Percentiles rank a stretch among this genome's conserved stretches.
phyloP scores from a whole-genome alignment of 2,329 filamentous ascomycete genomes.

The Fusarium sp. region DNA sequence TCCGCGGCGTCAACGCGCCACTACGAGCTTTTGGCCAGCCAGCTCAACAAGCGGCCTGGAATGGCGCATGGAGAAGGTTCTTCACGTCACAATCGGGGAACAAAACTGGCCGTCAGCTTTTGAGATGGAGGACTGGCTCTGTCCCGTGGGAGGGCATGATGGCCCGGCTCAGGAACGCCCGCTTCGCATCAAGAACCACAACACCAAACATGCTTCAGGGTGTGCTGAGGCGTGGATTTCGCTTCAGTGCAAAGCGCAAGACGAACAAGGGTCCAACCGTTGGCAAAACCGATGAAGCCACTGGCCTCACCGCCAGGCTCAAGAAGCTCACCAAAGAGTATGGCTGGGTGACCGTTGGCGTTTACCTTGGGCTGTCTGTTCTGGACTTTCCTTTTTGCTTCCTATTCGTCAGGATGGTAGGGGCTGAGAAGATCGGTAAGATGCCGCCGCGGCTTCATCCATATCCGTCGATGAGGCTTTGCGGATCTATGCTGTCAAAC shows the following conservation, averaged over 20 bases:
- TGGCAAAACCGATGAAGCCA: slow-evolving; percentile 43
- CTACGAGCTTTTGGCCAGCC: slow-evolving; percentile 34
- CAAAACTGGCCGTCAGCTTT: slow-evolving; percentile 36
- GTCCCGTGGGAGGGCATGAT: slow-evolving; percentile 35
- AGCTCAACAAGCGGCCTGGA: slow-evolving; percentile 41
- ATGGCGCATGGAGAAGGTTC: slow-evolving; percentile 45
- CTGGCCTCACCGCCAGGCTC: slow-evolving; percentile 75
- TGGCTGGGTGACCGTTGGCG: slow-evolving; percentile 91
- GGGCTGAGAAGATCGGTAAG: slow-evolving; percentile 85
- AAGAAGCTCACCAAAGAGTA: slow-evolving; percentile 91
- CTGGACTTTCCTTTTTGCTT: slow-evolving; percentile 97
- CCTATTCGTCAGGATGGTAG: slow-evolving; percentile 82
- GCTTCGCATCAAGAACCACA: slow-evolving; percentile 28
- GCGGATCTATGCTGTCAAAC: not conserved
- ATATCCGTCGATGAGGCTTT: slow-evolving; percentile 9
- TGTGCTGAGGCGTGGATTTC: slow-evolving; percentile 49
- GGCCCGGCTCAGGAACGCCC: slow-evolving; percentile 30
- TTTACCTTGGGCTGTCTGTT: slow-evolving; percentile 85
- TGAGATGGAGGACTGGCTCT: slow-evolving; percentile 30
- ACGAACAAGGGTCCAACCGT: slow-evolving; percentile 40
- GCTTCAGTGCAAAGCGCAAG: slow-evolving; percentile 50
- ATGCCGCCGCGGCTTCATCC: slow-evolving; percentile 8
- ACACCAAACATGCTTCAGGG: slow-evolving; percentile 40
- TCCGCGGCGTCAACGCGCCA: slow-evolving; percentile 40
- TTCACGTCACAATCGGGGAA: slow-evolving; percentile 44